Base-by-base conservation (phyloP, 257 asterid species). In the Plantago major region DNA sequence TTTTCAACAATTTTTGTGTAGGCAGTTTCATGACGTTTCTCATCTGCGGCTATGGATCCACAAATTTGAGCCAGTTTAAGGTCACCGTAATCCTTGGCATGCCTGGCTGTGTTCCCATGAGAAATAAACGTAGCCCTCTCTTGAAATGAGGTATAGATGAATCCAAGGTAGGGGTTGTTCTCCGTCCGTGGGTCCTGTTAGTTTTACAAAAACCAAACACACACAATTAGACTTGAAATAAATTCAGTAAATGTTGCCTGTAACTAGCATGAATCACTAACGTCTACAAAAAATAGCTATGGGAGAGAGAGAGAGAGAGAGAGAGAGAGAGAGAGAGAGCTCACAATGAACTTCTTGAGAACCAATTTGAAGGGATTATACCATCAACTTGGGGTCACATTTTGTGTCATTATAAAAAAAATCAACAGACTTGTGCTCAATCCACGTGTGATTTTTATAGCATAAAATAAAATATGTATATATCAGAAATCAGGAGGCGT, bases 101-200 rank as follows among this genome's bases (percentile, higher is more conserved):
- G 82, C 19, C 87, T 54, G n/a, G 87, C 87, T 1, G 87, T 81
- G 82, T 81, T 81, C 5, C 87, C 87, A 17, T 81, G 87, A 4
- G 87, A 81, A 15, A 81, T 45, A 74, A 81, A 81, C 51, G 87
- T 81, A 3, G 87, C 87, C 43, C 87, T 76, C 47, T 81, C 87
- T 42, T 81, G 87, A 52, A 81, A 81, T 11, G 87, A 78, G 46
- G 87, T 81, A 78, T 81, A 81, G 77, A 81, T 81, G 73, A 81
- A 81, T 12, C 87, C 87, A 5, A 81, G 82, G 73, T 81, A 81
- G 2, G 87, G 87, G 76, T 81, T 81, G 57, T 81, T 81, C 65
- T 81, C 87, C 3, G 87, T 78, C 53, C 78, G 67, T 0, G 84
- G 87, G 50, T 81, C 87, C 87, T 81, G 72, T 58, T 40, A 15